Evolutionary conservation across 2,329 filamentous ascomycete genomes (phyloP), one percentile per base, ranked within the genome.

Genomic region (Pleoardoris graminearum): DNA sequence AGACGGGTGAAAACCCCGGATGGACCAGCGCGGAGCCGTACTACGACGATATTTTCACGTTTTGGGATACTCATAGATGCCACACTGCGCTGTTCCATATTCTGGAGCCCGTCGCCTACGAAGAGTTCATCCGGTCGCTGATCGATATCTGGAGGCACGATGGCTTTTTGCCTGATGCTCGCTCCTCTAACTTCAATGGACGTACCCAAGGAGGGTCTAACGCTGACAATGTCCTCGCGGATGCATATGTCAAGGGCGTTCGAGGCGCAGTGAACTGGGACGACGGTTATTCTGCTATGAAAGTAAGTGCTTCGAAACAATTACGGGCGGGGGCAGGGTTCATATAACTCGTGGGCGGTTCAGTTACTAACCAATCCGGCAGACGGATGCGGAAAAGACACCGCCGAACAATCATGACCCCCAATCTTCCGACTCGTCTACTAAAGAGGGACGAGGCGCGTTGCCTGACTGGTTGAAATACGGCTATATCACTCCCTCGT

Each of bases 41-140:
- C 62, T 90, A 87, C 62, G 84, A 88, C 53, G 87, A 90, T 53
- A 82, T 86, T 14, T 89, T 88, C 63, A 89, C 87, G 0, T 80
- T 87, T 19, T 90, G 87, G 87, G 74, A 79, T 57, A 69, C 78
- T 63, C 86, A 88, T 68, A 82, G 87, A 19, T 89, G 84, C 65
- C 82, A 83, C 0, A 87, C 83, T 0, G 73, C 85, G 0, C 75
- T 90, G 0, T 79, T 87, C 55, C 87, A 89, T 27, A 77, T 90
- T 17, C 69, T 89, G 1, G 82, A 88, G 50, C 86, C 87, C 0
- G 68, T 63, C 0, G 79, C 81, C 11, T 85, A 89, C 61, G 83
- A 85, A 64, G 85, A 86, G 62, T 82, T 85, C 55, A 80, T 90
- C 42, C 80, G 86, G 7, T 86, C 85, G 0, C 73, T 89, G 44